Conservation (phyloP, 179 eudicot species). For the Silene coronaria region DNA sequence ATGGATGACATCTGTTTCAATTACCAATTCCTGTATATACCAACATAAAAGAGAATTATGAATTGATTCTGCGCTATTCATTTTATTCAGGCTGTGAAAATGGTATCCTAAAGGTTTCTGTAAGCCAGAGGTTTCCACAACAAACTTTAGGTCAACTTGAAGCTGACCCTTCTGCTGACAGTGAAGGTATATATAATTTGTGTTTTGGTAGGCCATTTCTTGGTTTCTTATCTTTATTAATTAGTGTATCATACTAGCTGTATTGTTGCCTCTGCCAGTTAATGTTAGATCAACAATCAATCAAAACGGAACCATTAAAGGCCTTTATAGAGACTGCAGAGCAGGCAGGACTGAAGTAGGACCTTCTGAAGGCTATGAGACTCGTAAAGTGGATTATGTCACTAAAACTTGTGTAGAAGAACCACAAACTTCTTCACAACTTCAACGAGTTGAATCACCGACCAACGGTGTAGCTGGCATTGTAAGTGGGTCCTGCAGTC, state of each 20-base stretch:
- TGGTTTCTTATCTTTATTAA: background rate
- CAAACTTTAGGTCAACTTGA: constrained; percentile 11
- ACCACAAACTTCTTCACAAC: constrained; percentile 15
- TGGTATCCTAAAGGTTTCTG: constrained; percentile 17
- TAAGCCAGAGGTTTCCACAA: constrained; percentile 14
- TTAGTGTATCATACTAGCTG: background rate
- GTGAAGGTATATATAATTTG: constrained; percentile 15
- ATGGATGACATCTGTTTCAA: background rate
- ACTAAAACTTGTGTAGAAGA: constrained; percentile 6
- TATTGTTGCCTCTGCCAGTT: constrained; percentile 12
- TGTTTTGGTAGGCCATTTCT: background rate
- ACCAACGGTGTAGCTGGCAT: background rate
- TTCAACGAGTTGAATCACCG: background rate
- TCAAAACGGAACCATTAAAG: constrained; percentile 15
- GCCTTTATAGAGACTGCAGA: constrained; percentile 14
- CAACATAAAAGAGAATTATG: background rate
- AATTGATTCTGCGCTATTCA: background rate
- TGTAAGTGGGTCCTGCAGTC: constrained; percentile 10
- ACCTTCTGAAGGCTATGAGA: constrained; percentile 15
- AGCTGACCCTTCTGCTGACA: constrained; percentile 2
- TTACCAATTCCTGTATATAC: background rate
- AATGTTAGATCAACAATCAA: constrained; percentile 7
- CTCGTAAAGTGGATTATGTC: background rate
- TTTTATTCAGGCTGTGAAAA: constrained; percentile 22
- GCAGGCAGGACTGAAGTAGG: constrained; percentile 4